phyloP scores from a whole-genome alignment of 805 yeast genomes.

The Komagataella populi region DNA sequence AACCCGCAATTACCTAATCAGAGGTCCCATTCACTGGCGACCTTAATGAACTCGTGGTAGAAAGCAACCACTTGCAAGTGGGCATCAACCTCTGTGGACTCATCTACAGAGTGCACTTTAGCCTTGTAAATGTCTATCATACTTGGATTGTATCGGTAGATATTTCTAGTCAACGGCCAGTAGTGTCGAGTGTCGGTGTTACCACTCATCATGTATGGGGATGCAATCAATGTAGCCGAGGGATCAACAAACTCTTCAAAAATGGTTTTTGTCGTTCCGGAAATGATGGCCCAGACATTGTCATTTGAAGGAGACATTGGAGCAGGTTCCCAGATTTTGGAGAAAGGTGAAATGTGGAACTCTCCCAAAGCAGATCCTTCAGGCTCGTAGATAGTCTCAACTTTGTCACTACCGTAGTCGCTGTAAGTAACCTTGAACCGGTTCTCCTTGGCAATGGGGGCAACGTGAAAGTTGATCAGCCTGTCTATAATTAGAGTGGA shows the following conservation, averaged over 20 bases:
- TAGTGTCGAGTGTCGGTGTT: slow-evolving; percentile 52
- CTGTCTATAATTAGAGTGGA: slow-evolving; percentile 26
- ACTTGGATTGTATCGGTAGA: slow-evolving; percentile 40
- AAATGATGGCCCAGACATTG: slow-evolving; percentile 25
- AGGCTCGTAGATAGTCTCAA: slow-evolving; percentile 11
- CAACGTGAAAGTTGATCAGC: slow-evolving; percentile 8
- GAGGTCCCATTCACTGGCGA: slow-evolving; percentile 6
- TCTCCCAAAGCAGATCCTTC: slow-evolving; percentile 18
- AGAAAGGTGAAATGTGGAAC: slow-evolving; percentile 20
- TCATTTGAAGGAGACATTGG: slow-evolving; percentile 22
- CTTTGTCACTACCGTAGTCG: slow-evolving; percentile 15
- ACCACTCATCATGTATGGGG: slow-evolving; percentile 23
- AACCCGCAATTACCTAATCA: neutral
- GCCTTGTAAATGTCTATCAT: slow-evolving; percentile 10
- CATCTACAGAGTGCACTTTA: slow-evolving; percentile 49
- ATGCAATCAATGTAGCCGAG: neutral
- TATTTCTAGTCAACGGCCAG: slow-evolving; percentile 40
- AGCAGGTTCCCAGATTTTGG: slow-evolving; percentile 21
- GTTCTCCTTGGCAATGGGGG: slow-evolving; percentile 27
- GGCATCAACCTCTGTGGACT: slow-evolving; percentile 31
- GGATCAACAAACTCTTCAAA: neutral
- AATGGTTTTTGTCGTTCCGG: slow-evolving; percentile 38
- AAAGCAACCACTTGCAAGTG: slow-evolving; percentile 45
- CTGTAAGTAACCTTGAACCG: slow-evolving; percentile 29
- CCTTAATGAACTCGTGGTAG: slow-evolving; percentile 31